A percentile compares a stretch with the other conserved stretches of the same genome.
phyloP scores from a whole-genome alignment of 257 asterid species.

The Solanum piurae region DNA sequence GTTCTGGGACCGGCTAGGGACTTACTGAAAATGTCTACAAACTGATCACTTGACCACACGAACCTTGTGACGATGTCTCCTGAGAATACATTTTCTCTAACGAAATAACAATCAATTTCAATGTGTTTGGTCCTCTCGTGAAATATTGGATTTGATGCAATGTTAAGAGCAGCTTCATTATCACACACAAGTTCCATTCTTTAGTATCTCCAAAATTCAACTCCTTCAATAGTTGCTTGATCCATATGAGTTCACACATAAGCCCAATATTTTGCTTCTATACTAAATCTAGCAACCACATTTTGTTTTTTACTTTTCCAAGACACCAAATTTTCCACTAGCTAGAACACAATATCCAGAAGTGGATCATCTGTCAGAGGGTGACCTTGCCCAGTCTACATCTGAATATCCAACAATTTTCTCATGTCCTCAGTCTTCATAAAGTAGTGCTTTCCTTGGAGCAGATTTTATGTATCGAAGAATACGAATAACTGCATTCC shows the following conservation, averaged over 20 bases:
- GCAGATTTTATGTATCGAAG: too few species aligned
- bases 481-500: too few species aligned
- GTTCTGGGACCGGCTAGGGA: neutral
- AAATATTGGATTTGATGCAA: neutral
- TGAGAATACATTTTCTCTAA: neutral
- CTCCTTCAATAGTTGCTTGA: neutral
- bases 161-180: neutral
- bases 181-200: neutral
- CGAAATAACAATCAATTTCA: neutral
- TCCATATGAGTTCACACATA: neutral
- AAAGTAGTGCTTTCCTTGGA: too few species aligned
- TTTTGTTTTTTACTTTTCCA: too few species aligned
- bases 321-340: too few species aligned
- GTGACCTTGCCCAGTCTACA: too few species aligned
- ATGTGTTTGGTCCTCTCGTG: neutral
- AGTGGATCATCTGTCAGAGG: too few species aligned
- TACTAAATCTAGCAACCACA: too few species aligned
- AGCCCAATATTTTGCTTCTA: neutral
- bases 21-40: neutral
- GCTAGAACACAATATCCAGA: too few species aligned
- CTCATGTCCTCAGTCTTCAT: too few species aligned
- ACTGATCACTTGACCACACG: neutral
- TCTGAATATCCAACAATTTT: too few species aligned
- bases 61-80: neutral
- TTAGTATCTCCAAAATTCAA: neutral